A percentile compares a stretch with the other conserved stretches of the same genome.
Evolutionary conservation across 1,139 yeast genomes (phyloP).

Genomic region (Suhomyces panamericanus): DNA sequence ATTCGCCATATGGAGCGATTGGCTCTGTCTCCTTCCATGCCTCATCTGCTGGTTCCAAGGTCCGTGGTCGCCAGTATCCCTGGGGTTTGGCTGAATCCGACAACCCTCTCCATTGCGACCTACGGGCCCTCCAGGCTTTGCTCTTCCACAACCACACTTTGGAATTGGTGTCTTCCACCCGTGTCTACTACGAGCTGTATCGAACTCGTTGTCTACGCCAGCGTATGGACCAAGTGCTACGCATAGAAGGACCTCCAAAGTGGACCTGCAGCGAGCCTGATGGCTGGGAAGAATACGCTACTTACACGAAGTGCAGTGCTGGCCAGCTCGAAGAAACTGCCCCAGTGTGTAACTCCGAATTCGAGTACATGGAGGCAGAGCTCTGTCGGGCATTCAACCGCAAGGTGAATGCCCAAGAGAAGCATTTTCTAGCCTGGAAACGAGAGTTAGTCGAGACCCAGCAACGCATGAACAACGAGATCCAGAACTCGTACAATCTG

Average conservation of each 20-base stretch:
- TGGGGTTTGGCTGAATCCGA: slow-evolving; percentile 81
- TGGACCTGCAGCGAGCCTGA: background rate
- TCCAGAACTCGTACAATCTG: slow-evolving; percentile 31
- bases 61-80: slow-evolving; percentile 64
- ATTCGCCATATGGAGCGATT: slow-evolving; percentile 34
- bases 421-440: slow-evolving; percentile 33
- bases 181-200: slow-evolving; percentile 55
- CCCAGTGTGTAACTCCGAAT: background rate
- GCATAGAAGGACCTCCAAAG: background rate
- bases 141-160: slow-evolving; percentile 56
- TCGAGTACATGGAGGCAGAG: background rate
- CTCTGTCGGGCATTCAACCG: background rate
- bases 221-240: slow-evolving; percentile 28
- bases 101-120: slow-evolving; percentile 66
- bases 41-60: slow-evolving; percentile 36
- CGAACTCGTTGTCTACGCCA: slow-evolving; percentile 45
- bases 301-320: slow-evolving; percentile 44
- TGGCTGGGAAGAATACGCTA: background rate
- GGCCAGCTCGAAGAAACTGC: background rate
- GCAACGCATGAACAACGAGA: slow-evolving; percentile 53
- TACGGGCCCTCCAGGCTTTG: slow-evolving; percentile 50
- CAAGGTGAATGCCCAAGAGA: background rate
- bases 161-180: slow-evolving; percentile 59
- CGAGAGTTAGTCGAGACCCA: slow-evolving; percentile 57
- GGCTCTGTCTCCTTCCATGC: slow-evolving; percentile 43